Evolutionary conservation across 352 stramenopile genomes (phyloP), one percentile per base, ranked within the genome.

Genomic region (Globisporangium takayamanum): DNA sequence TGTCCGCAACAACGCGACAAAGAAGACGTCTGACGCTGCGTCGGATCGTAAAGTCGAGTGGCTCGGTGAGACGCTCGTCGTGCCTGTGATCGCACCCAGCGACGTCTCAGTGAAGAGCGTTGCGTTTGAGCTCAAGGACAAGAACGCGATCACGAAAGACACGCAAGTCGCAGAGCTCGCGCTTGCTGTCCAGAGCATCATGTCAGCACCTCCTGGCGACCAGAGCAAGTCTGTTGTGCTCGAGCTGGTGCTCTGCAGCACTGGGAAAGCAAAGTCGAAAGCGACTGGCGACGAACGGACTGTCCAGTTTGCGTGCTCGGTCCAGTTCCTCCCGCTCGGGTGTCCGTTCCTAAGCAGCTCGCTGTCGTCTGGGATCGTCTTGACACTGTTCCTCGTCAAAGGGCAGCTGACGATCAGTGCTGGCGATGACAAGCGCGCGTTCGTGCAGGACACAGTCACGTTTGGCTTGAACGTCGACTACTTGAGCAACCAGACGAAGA

Each of bases 81-180:
- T 76, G 44, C 68, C 71, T 6, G 30, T 69, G 53, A 62, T 67
- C 15, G 39, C 66, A 3, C 30, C 41, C 20, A 48, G 53, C 2
- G 25, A 28, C 6, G 50, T 50, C 14, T 12, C 47, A 36, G 20
- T 37, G 30, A 18, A 20, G 30, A 58, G 64, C 25, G 36, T 79
- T 16, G 18, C 36, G 3, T 33, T 78, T 44, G 59, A 70, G 11
- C 46, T 84, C 10, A 76, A 76, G 25, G 74, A 84, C 60, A 80
- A 78, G 44, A 75, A 81, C 49, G 71, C 72, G 0, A 74, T 81
- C 46, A 67, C 72, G 45, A 68, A 66, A 45, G 74, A 84, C 30
- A 63, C 53, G 4, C 55, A 68, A 5, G 59, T 80, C 20, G 71
- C 67, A 12, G 42, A 50, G 3, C 67, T 66, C 48, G 22, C 33